Evolutionary conservation across 371 early-diverging fungal species (phyloP).

Genomic region (Apophysomyces variabilis): DNA sequence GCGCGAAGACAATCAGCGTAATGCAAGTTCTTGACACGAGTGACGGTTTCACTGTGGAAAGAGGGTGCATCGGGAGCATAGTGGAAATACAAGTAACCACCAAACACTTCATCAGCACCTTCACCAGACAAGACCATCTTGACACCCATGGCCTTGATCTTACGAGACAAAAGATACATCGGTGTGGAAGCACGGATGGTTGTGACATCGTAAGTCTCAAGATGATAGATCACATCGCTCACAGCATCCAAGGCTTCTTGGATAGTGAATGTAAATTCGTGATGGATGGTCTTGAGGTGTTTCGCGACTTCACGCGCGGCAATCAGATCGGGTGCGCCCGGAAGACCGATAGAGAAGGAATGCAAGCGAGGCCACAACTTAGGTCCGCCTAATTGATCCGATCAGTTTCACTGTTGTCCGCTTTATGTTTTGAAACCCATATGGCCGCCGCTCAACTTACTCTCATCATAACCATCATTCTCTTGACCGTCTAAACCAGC

Average conservation of each 20-base stretch:
- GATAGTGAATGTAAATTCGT: constrained; percentile 92
- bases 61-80: constrained; percentile 80
- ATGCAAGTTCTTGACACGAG: constrained; percentile 93
- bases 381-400: constrained; percentile 45
- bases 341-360: constrained; percentile 95
- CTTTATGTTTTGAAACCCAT: no score
- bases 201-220: constrained; percentile 99
- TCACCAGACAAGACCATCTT: constrained; percentile 99
- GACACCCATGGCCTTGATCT: constrained; percentile 97
- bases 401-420: not conserved
- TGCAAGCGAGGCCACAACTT: constrained; percentile 82
- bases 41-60: constrained; percentile 88
- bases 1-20: constrained; percentile 95
- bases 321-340: constrained; percentile 91
- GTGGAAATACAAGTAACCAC: constrained; percentile 98
- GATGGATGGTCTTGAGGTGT: constrained; percentile 89
- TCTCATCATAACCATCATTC: constrained; percentile 73
- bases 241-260: constrained; percentile 96
- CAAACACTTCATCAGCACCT: constrained; percentile 96
- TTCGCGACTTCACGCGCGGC: constrained; percentile 93
- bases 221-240: constrained; percentile 92
- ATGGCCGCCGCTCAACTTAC: constrained; percentile 43
- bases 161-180: constrained; percentile 94
- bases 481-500: constrained; percentile 21
- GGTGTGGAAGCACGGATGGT: constrained; percentile 97